Conservation (phyloP, 495 filamentous ascomycete species). For the Usnea hakonensis region DNA sequence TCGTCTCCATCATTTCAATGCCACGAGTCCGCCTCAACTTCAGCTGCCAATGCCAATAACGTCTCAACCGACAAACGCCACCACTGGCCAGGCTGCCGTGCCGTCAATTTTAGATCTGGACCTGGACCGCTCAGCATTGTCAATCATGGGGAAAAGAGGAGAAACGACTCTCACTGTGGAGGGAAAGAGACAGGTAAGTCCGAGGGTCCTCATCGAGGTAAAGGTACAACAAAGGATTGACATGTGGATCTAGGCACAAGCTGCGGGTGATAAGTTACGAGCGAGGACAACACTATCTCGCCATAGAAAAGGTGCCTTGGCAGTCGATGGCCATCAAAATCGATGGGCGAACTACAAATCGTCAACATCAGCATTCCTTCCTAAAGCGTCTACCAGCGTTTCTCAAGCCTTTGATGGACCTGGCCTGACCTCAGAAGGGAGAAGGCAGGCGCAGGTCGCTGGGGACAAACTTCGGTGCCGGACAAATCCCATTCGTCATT, state of each 20-base stretch:
- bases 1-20: slow-evolving; percentile 6
- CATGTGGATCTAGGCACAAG: slow-evolving; percentile 14
- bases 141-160: not conserved
- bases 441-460: slow-evolving; percentile 13
- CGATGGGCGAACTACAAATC: slow-evolving; percentile 14
- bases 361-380: slow-evolving; percentile 3
- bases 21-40: slow-evolving; percentile 11
- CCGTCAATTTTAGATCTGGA: not conserved
- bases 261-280: slow-evolving; percentile 13
- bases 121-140: not conserved
- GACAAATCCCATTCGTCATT: slow-evolving; percentile 16
- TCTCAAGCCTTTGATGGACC: slow-evolving; percentile 1
- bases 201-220: not conserved
- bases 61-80: not conserved
- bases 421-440: slow-evolving; percentile 13
- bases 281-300: slow-evolving; percentile 7
- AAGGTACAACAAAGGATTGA: not conserved
- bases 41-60: not conserved
- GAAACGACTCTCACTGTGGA: slow-evolving; percentile 18
- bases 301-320: slow-evolving; percentile 4
- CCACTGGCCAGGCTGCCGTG: not conserved
- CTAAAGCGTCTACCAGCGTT: not conserved
- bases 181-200: slow-evolving; percentile 20
- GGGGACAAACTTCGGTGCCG: slow-evolving; percentile 15
- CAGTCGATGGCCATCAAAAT: slow-evolving; percentile 9